Conservation (phyloP, 495 filamentous ascomycete genomes). For the Hypoxylon fragiforme region DNA sequence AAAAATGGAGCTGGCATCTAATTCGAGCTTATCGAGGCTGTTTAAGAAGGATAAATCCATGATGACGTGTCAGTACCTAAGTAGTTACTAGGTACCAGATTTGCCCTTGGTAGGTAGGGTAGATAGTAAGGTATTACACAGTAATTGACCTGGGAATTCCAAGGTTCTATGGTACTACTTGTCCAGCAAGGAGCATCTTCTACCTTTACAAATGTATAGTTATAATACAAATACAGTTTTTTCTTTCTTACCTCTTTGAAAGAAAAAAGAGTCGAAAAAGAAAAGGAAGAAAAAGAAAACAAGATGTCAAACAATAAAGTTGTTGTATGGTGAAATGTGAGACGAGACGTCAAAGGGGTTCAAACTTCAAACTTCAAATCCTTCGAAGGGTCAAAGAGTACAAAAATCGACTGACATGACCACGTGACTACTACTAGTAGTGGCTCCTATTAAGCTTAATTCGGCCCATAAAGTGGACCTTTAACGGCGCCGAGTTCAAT, state of each 20-base stretch:
- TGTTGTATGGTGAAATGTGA: background rate
- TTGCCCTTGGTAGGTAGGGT: too few relatives aligned
- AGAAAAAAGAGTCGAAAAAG: background rate
- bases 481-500: too few relatives aligned
- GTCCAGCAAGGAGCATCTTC: constrained; percentile 29
- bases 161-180: constrained; percentile 19
- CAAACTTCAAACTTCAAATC: constrained; percentile 17
- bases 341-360: constrained; percentile 9
- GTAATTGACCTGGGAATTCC: too few relatives aligned
- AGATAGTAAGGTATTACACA: too few relatives aligned
- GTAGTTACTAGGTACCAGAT: too few relatives aligned
- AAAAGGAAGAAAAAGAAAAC: background rate
- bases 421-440: too few relatives aligned
- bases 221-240: too few relatives aligned
- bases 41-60: constrained; percentile 20
- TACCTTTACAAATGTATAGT: constrained; percentile 1
- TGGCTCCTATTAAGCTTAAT: too few relatives aligned
- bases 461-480: too few relatives aligned
- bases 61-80: constrained; percentile 2
- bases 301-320: constrained; percentile 1
- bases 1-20: constrained; percentile 41
- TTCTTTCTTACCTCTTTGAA: too few relatives aligned
- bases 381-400: constrained; percentile 11
- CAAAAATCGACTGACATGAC: constrained; percentile 17
- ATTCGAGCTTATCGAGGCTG: constrained; percentile 12